Base-by-base conservation (phyloP, 106 monocot species). In the Cymbidium sinense region DNA sequence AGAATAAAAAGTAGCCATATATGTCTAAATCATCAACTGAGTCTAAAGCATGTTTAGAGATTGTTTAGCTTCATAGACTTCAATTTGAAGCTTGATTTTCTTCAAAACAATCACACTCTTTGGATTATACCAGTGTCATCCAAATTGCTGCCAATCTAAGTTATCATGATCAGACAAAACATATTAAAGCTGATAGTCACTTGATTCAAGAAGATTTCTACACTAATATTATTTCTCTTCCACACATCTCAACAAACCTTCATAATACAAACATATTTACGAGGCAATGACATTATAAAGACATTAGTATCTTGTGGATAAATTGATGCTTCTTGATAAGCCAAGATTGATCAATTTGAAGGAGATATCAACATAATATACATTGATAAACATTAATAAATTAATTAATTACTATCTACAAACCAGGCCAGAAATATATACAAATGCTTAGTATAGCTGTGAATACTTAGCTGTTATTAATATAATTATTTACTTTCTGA, bases 271-370 rank as follows among this genome's bases (percentile, higher is more conserved):
- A 74, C 19, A 25, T 43, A 30, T 74, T 74, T 9, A 43, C 41
- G 7, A 74, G 41, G 73, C 41, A 18, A 3, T 43, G 20, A 20
- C 18, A 20, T 20, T 31, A 18, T 35, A 2, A 17, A 12, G 20
- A 5, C 35, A 74, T 43, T 7, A 74, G 21, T 74, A 43, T 9
- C 41, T 74, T 12, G 23, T 39, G 33, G 10, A 1, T 43, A 74
- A 74, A 74, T 74, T 74, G 41, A 74, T 43, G 73, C 73, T 43
- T 36, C 19, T 43, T 23, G 73, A 74, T 43, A 15, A 23, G 3
- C 73, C 41, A 74, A 8, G 43, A 39, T 74, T 0, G 43, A 39
- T 74, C 0, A 74, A 39, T 74, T 74, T 34, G 31, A 70, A 13
- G 11, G 15, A 47, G 70, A 25, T 25, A 8, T 27, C 61, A 61